These are phyloP conservation scores for Neofusicoccum umdonicola DNA, from an alignment of 2,329 filamentous ascomycete genomes.

Conservation along the genomic window DNA sequence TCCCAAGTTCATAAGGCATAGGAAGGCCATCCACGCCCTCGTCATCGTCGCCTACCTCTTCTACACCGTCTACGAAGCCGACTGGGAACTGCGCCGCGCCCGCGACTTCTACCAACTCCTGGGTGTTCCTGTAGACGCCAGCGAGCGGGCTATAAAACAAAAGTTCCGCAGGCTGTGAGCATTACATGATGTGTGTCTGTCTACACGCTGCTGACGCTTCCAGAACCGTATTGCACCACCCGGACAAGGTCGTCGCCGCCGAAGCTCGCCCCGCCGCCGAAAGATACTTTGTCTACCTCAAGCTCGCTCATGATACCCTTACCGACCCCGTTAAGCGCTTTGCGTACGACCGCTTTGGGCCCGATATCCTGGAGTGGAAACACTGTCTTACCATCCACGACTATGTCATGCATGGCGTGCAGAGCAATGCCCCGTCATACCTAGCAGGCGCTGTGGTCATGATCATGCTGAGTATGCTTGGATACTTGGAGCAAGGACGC, in stretches of 20 bases:
- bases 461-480: slow-evolving; percentile 61
- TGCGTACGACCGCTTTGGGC: slow-evolving; percentile 86
- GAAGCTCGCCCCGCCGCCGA: slow-evolving; percentile 42
- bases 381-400: slow-evolving; percentile 68
- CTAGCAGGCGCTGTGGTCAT: slow-evolving; percentile 56
- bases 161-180: slow-evolving; percentile 70
- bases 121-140: slow-evolving; percentile 64
- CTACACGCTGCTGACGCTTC: background rate
- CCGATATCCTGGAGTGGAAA: slow-evolving; percentile 65
- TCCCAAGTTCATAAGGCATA: slow-evolving; percentile 69
- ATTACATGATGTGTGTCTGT: background rate
- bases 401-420: slow-evolving; percentile 68
- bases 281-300: slow-evolving; percentile 74
- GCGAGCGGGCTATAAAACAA: slow-evolving; percentile 76
- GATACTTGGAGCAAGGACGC: slow-evolving; percentile 66
- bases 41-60: slow-evolving; percentile 81
- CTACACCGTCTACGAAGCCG: slow-evolving; percentile 91
- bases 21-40: slow-evolving; percentile 76
- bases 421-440: slow-evolving; percentile 61
- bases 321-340: slow-evolving; percentile 74
- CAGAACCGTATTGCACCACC: slow-evolving; percentile 65
- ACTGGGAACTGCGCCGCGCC: slow-evolving; percentile 69
- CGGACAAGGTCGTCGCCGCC: slow-evolving; percentile 67
- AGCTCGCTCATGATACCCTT: slow-evolving; percentile 78
- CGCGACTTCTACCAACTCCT: slow-evolving; percentile 80